Percentiles rank a stretch among this genome's conserved stretches.
Conservation (phyloP, 2,329 filamentous ascomycete genomes). For the Grosmannia penicillata region DNA sequence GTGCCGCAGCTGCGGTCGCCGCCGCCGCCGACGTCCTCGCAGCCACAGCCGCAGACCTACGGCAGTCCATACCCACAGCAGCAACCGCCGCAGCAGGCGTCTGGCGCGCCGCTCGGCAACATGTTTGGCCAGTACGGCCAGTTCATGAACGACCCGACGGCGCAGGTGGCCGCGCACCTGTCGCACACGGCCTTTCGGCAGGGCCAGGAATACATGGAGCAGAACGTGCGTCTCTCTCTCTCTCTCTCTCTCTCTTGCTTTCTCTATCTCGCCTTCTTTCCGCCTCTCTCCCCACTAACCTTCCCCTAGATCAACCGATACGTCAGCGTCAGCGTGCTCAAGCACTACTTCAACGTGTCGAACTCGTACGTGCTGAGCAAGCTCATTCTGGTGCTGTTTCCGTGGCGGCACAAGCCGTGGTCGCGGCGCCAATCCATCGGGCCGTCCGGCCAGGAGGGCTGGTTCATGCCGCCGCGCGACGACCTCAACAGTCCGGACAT, state of each 20-base stretch:
- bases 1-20: conserved; percentile 94
- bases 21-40: conserved; percentile 58
- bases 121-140: conserved; percentile 65
- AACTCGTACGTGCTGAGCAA: conserved; percentile 95
- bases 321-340: conserved; percentile 77
- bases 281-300: neutral
- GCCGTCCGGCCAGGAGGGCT: conserved; percentile 53
- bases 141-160: conserved; percentile 91
- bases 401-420: conserved; percentile 96
- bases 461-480: conserved; percentile 83
- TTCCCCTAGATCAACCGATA: conserved; percentile 45
- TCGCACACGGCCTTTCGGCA: conserved; percentile 84
- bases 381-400: conserved; percentile 83
- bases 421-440: conserved; percentile 72
- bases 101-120: conserved; percentile 30
- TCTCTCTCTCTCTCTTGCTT: neutral
- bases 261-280: neutral
- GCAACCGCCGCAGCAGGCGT: conserved; percentile 43
- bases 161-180: conserved; percentile 89
- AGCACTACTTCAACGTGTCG: conserved; percentile 99
- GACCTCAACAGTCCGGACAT: conserved; percentile 97
- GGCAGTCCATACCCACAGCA: conserved; percentile 63
- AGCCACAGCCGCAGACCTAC: conserved; percentile 50
- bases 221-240: conserved; percentile 51
- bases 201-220: conserved; percentile 87